phyloP scores from a whole-genome alignment of 192 early-diverging fungal genomes.

The Backusella macrospora region DNA sequence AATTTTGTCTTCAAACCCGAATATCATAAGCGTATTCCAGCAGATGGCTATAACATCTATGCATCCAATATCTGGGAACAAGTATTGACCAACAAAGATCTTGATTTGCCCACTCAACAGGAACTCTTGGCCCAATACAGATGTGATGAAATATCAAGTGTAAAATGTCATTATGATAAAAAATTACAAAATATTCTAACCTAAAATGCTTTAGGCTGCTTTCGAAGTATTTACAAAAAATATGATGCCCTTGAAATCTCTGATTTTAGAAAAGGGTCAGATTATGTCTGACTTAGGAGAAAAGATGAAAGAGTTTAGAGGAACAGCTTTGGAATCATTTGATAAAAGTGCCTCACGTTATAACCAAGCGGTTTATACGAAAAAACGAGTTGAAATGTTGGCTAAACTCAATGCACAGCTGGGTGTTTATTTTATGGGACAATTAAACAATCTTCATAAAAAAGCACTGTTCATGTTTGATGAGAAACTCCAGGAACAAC shows the following conservation, averaged over 20 bases:
- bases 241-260: constrained; percentile 63
- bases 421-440: constrained; percentile 80
- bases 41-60: constrained; percentile 94
- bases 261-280: constrained; percentile 75
- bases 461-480: constrained; percentile 71
- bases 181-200: neutral
- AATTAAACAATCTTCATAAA: constrained; percentile 87
- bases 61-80: constrained; percentile 95
- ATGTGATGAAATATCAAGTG: constrained; percentile 93
- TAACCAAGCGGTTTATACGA: constrained; percentile 82
- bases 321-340: constrained; percentile 68
- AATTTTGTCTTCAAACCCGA: constrained; percentile 84
- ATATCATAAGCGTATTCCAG: constrained; percentile 93
- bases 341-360: constrained; percentile 92
- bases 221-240: constrained; percentile 69
- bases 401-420: constrained; percentile 76
- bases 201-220: constrained; percentile 45
- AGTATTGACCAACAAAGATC: constrained; percentile 91
- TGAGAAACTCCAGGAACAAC: constrained; percentile 21
- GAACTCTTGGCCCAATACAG: constrained; percentile 97
- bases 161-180: constrained; percentile 24
- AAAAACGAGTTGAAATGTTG: constrained; percentile 84
- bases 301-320: constrained; percentile 60
- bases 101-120: constrained; percentile 98
- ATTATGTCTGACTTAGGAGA: constrained; percentile 79